phyloP scores from a whole-genome alignment of 78 protist species.

The Cyanophora paradoxa region DNA sequence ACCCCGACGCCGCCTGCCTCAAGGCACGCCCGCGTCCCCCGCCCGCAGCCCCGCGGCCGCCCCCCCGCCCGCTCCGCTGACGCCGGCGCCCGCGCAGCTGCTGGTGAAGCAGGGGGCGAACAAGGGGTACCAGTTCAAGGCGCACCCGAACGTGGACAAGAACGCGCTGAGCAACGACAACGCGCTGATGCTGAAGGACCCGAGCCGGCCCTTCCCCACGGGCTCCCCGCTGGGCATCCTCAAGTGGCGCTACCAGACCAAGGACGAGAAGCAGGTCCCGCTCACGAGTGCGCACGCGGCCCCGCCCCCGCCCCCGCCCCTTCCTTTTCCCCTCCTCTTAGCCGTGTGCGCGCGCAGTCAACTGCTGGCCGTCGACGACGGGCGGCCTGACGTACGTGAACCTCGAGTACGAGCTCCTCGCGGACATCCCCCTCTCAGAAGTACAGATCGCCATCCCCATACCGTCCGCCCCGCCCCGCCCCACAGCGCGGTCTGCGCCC shows the following conservation, averaged over 20 bases:
- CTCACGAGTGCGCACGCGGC: neutral
- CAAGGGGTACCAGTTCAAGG: conserved; percentile 25
- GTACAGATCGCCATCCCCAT: neutral
- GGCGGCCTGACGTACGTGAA: neutral
- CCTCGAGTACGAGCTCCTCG: conserved; percentile 4
- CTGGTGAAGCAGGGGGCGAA: conserved; percentile 1
- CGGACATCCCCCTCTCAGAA: neutral
- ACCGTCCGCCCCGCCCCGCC: neutral
- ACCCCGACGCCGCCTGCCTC: conserved; percentile 9
- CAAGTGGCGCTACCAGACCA: conserved; percentile 36
- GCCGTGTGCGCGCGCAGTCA: neutral
- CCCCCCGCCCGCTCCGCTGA: neutral
- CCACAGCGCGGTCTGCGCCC: too few species aligned
- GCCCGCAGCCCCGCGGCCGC: neutral
- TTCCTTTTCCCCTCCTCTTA: too few species aligned
- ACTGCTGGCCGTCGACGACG: neutral
- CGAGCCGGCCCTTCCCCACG: conserved; percentile 34
- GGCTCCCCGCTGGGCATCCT: conserved; percentile 32
- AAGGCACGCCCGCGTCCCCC: neutral
- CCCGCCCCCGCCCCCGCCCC: neutral
- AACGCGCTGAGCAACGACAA: neutral
- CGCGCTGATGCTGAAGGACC: conserved; percentile 32
- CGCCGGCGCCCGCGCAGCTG: neutral
- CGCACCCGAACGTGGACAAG: conserved; percentile 67
- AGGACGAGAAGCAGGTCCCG: neutral